Conservation (phyloP, 768 basidiomycete genomes). For the Lyophyllum decastes region DNA sequence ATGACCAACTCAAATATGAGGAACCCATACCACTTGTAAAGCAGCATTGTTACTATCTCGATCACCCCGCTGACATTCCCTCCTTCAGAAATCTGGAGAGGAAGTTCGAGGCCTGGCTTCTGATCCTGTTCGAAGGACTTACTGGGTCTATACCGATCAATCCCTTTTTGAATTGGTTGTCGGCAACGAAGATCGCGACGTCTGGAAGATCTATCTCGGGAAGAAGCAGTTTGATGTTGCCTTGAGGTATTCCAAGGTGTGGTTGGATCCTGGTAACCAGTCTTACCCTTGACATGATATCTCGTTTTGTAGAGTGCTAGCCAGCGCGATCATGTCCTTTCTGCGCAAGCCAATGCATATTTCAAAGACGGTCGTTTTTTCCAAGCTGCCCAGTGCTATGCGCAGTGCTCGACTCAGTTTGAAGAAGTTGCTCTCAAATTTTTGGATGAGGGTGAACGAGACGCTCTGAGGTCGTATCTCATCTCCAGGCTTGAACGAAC, state of each 20-base stretch:
- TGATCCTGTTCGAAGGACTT: slow-evolving; percentile 87
- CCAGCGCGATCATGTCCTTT: slow-evolving; percentile 85
- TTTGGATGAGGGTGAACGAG: slow-evolving; percentile 85
- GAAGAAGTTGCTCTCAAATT: slow-evolving; percentile 93
- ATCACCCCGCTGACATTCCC: background rate
- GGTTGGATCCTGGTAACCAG: slow-evolving; percentile 13
- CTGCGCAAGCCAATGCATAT: slow-evolving; percentile 78
- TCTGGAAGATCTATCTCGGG: slow-evolving; percentile 90
- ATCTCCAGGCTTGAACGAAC: slow-evolving; percentile 86
- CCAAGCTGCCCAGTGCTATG: slow-evolving; percentile 90
- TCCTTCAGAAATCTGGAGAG: slow-evolving; percentile 72
- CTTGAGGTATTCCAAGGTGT: slow-evolving; percentile 78
- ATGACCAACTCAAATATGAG: slow-evolving; percentile 83
- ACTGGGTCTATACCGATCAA: slow-evolving; percentile 91
- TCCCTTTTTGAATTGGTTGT: slow-evolving; percentile 87
- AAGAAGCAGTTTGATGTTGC: slow-evolving; percentile 79
- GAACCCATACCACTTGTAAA: slow-evolving; percentile 80
- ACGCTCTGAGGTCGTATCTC: slow-evolving; percentile 88
- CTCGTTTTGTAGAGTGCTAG: slow-evolving; percentile 61
- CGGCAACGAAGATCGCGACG: slow-evolving; percentile 87
- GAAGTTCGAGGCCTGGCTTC: slow-evolving; percentile 71
- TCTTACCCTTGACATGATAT: background rate
- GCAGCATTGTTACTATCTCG: background rate
- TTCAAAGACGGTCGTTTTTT: slow-evolving; percentile 84
- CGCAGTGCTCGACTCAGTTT: slow-evolving; percentile 84